These are phyloP conservation scores for Penicillium cosmopolitanum DNA, from an alignment of 495 filamentous ascomycete species.

Conservation along the genomic window DNA sequence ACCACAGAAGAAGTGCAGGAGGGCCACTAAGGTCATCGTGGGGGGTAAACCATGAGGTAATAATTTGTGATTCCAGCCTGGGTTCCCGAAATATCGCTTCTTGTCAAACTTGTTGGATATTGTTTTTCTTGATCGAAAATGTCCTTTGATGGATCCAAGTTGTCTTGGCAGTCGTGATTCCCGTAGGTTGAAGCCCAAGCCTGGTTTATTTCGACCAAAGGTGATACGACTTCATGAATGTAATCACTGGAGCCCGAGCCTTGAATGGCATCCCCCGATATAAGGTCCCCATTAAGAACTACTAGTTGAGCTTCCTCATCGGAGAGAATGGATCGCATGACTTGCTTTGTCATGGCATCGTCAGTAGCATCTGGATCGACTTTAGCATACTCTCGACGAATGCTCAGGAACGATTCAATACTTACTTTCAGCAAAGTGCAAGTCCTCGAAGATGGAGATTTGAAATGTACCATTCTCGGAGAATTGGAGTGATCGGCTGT, in stretches of 20 bases:
- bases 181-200: slow-evolving; percentile 74
- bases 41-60: slow-evolving; percentile 57
- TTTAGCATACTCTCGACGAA: not conserved
- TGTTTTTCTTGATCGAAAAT: slow-evolving; percentile 58
- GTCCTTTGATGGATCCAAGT: slow-evolving; percentile 52
- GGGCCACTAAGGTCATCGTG: slow-evolving; percentile 15
- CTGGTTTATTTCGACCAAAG: slow-evolving; percentile 54
- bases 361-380: slow-evolving; percentile 10
- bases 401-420: not conserved
- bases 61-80: slow-evolving; percentile 72
- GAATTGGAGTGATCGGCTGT: slow-evolving; percentile 28
- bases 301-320: slow-evolving; percentile 61
- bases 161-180: slow-evolving; percentile 70
- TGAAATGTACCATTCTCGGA: slow-evolving; percentile 44
- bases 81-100: slow-evolving; percentile 43
- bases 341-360: slow-evolving; percentile 60
- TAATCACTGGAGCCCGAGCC: slow-evolving; percentile 61
- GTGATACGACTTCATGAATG: slow-evolving; percentile 62
- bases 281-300: slow-evolving; percentile 74
- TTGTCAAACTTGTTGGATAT: slow-evolving; percentile 59
- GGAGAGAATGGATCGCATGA: slow-evolving; percentile 65
- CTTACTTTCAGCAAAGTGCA: slow-evolving; percentile 71
- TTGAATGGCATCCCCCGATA: slow-evolving; percentile 69
- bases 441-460: slow-evolving; percentile 65
- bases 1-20: slow-evolving; percentile 67